phyloP scores from a whole-genome alignment of 2,329 filamentous ascomycete species.

The Fusarium continuum region DNA sequence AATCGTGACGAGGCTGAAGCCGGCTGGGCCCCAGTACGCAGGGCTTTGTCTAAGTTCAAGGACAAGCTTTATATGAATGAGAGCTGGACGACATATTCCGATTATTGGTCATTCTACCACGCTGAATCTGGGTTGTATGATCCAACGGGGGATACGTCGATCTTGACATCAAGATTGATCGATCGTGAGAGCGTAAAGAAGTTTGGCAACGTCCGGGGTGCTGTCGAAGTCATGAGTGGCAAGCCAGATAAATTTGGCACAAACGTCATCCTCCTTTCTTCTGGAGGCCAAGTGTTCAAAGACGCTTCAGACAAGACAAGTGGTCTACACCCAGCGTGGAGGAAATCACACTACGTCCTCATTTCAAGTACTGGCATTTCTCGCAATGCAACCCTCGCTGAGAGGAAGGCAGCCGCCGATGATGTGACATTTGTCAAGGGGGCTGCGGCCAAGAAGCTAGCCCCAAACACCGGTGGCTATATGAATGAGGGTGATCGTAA shows the following conservation, averaged over 20 bases:
- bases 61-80: constrained; percentile 25
- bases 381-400: not conserved
- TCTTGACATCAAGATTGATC: constrained; percentile 16
- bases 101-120: constrained; percentile 29
- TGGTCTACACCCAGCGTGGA: constrained; percentile 9
- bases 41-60: constrained; percentile 5
- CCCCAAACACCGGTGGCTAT: constrained; percentile 16
- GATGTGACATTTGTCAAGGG: constrained; percentile 21
- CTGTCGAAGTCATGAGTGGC: constrained; percentile 24
- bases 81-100: constrained; percentile 18
- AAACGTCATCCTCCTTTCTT: constrained; percentile 19
- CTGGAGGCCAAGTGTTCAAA: constrained; percentile 26
- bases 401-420: constrained; percentile 11
- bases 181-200: not conserved
- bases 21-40: constrained; percentile 7
- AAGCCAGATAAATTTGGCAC: constrained; percentile 11
- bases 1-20: constrained; percentile 6
- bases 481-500: constrained; percentile 31
- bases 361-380: constrained; percentile 1
- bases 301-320: constrained; percentile 13
- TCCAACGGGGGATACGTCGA: constrained; percentile 6
- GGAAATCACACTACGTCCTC: constrained; percentile 19
- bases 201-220: not conserved
- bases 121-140: constrained; percentile 17
- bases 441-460: constrained; percentile 18